Evolutionary conservation across 164 flowering plant genomes (phyloP).

Genomic region (Chloranthus sessilifolius): DNA sequence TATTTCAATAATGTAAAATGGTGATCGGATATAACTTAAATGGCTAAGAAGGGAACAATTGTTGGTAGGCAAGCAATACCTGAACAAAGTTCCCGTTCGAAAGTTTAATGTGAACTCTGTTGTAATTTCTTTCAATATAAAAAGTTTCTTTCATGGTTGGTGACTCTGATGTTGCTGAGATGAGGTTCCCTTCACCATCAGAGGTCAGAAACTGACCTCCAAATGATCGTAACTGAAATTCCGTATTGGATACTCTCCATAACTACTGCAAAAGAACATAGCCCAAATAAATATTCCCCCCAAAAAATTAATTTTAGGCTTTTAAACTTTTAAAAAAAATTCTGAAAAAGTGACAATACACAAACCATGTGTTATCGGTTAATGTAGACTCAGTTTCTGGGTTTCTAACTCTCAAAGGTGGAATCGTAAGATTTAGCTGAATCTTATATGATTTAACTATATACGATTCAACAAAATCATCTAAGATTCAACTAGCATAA

Average conservation of each 20-base stretch:
- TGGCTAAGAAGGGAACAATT: slow-evolving; percentile 1
- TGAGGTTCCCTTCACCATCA: slow-evolving; percentile 37
- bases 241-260: slow-evolving; percentile 71
- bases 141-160: slow-evolving; percentile 55
- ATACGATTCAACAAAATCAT: too few relatives aligned
- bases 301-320: background rate
- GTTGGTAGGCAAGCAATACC: slow-evolving; percentile 27
- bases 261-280: slow-evolving; percentile 41
- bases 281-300: slow-evolving; percentile 6
- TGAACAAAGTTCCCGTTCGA: slow-evolving; percentile 63
- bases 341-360: too few relatives aligned
- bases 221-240: slow-evolving; percentile 62
- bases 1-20: background rate
- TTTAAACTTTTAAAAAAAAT: too few relatives aligned
- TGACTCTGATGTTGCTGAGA: slow-evolving; percentile 48
- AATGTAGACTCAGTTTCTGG: too few relatives aligned
- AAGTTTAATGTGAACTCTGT: slow-evolving; percentile 58
- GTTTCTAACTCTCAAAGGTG: too few relatives aligned
- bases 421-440: too few relatives aligned
- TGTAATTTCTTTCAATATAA: slow-evolving; percentile 49
- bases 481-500: too few relatives aligned
- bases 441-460: too few relatives aligned
- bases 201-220: slow-evolving; percentile 71
- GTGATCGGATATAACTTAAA: background rate
- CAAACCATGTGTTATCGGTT: too few relatives aligned